A percentile compares a stretch with the other conserved stretches of the same genome.
Evolutionary conservation across 2,329 filamentous ascomycete species (phyloP).

Genomic region (Diaporthe nobilis): DNA sequence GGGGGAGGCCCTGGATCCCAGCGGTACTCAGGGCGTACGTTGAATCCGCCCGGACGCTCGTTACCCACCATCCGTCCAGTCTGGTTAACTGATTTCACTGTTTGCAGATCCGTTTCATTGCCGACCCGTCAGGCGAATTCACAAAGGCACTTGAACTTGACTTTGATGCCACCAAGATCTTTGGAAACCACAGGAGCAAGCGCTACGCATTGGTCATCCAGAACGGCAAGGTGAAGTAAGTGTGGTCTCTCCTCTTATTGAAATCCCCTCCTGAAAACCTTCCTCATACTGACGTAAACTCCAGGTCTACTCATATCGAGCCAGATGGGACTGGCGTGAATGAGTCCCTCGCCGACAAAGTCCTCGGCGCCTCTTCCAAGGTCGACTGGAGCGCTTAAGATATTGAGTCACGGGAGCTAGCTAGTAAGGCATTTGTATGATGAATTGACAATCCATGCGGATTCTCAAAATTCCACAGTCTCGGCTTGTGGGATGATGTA

Average conservation of each 20-base stretch:
- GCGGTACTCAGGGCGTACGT: slow-evolving; percentile 81
- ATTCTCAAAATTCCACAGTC: not conserved
- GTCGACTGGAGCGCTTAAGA: slow-evolving; percentile 39
- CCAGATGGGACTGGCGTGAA: slow-evolving; percentile 88
- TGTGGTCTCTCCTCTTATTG: not conserved
- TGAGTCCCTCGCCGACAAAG: slow-evolving; percentile 65
- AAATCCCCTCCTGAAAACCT: not conserved
- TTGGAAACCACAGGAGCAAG: slow-evolving; percentile 88
- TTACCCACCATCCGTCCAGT: not conserved
- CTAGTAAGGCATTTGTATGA: not conserved
- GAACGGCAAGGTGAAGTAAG: slow-evolving; percentile 82
- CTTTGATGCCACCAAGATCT: slow-evolving; percentile 84
- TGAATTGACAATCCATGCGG: not conserved
- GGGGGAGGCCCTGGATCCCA: slow-evolving; percentile 82
- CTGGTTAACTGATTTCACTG: not conserved
- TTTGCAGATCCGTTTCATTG: slow-evolving; percentile 85
- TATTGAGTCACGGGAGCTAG: not conserved
- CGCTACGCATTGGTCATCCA: slow-evolving; percentile 88
- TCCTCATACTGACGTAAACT: slow-evolving; percentile 5
- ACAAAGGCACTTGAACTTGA: slow-evolving; percentile 86
- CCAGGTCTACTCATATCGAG: slow-evolving; percentile 79
- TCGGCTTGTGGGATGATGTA: no score
- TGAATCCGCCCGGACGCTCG: not conserved
- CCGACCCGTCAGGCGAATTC: slow-evolving; percentile 84
- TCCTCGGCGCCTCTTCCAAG: slow-evolving; percentile 25